A percentile compares a stretch with the other conserved stretches of the same genome.
Conservation (phyloP, 1,139 yeast species). For the Candida tropicalis region DNA sequence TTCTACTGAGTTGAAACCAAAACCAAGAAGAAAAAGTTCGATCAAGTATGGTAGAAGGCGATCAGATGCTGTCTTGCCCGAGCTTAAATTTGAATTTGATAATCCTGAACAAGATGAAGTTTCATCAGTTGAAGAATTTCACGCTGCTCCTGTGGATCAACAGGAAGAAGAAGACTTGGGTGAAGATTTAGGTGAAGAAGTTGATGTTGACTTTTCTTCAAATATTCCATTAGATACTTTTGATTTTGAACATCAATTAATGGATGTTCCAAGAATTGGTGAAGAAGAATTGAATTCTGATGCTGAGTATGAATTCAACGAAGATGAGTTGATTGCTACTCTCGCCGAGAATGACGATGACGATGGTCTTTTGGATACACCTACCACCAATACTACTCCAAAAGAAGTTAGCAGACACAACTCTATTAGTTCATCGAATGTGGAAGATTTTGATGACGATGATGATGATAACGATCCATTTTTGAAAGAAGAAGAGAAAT, state of each 20-base stretch:
- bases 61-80: constrained; percentile 46
- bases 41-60: constrained; percentile 41
- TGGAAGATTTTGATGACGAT: constrained; percentile 56
- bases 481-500: constrained; percentile 49
- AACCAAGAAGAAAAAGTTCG: constrained; percentile 21
- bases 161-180: constrained; percentile 24
- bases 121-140: constrained; percentile 19
- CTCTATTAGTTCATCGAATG: constrained; percentile 44
- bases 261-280: constrained; percentile 53
- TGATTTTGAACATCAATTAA: constrained; percentile 40
- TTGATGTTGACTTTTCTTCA: constrained; percentile 25
- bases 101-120: constrained; percentile 22
- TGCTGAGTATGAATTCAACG: constrained; percentile 71
- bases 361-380: constrained; percentile 34
- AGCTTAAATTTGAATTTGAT: constrained; percentile 58
- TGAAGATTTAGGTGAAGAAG: constrained; percentile 78
- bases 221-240: constrained; percentile 30
- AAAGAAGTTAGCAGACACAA: constrained; percentile 27
- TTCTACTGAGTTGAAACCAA: constrained; percentile 7
- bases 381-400: constrained; percentile 5
- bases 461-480: constrained; percentile 58
- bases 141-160: constrained; percentile 7
- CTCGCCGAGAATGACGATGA: constrained; percentile 66
- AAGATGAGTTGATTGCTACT: constrained; percentile 69
- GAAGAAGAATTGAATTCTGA: constrained; percentile 63